Evolutionary conservation across 192 early-diverging fungal genomes (phyloP).

Genomic region (Chytriomyces sp.): DNA sequence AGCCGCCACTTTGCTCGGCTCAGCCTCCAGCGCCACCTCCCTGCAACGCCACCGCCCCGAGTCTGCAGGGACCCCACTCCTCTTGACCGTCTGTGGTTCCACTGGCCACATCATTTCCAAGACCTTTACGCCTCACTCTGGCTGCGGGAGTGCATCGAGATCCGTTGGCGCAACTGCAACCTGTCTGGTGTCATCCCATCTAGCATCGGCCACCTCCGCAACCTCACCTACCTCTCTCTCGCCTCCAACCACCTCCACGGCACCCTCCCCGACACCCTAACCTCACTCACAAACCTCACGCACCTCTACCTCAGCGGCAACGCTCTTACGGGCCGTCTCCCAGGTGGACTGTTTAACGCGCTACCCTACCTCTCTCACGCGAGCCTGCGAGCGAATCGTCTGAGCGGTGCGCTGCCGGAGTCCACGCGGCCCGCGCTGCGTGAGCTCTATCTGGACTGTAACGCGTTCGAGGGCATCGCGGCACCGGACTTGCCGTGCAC

Average conservation of each 20-base stretch:
- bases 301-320: not conserved
- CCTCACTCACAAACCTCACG: not conserved
- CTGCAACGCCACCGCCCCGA: not conserved
- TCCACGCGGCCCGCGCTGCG: too few species aligned
- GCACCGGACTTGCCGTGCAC: not conserved
- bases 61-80: not conserved
- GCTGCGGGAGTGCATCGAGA: not conserved
- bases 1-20: not conserved
- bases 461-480: not conserved
- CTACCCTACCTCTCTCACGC: not conserved
- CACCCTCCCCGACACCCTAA: not conserved
- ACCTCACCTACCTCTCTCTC: not conserved
- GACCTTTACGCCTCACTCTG: not conserved
- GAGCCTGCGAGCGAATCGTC: constrained; percentile 1
- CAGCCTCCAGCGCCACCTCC: not conserved
- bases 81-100: not conserved
- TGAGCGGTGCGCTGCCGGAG: not conserved
- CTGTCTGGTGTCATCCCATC: not conserved
- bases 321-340: not conserved
- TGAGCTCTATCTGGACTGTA: constrained; percentile 5
- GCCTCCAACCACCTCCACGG: not conserved
- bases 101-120: not conserved
- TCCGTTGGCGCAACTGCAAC: not conserved
- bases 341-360: not conserved
- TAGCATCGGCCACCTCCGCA: not conserved